These are phyloP conservation scores for Sporobolomyces pararoseus DNA, from an alignment of 768 basidiomycete species.

Conservation along the genomic window DNA sequence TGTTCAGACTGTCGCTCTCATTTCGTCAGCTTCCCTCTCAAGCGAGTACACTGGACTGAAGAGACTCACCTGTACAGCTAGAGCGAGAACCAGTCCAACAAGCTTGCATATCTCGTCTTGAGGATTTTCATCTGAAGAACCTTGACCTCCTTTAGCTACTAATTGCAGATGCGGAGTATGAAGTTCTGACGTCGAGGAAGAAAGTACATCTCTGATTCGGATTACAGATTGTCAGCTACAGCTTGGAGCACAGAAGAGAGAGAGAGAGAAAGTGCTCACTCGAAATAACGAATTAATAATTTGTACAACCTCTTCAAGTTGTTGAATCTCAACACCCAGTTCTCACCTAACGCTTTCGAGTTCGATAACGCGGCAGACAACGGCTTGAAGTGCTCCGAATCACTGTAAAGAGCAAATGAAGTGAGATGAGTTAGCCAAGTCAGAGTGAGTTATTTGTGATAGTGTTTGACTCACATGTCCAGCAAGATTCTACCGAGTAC, in stretches of 20 bases:
- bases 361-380: slow-evolving; percentile 53
- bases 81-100: slow-evolving; percentile 25
- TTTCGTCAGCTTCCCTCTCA: too few species aligned
- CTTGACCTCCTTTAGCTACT: slow-evolving; percentile 63
- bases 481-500: slow-evolving; percentile 68
- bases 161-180: slow-evolving; percentile 85
- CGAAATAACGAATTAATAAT: slow-evolving; percentile 72
- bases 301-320: slow-evolving; percentile 78
- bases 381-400: slow-evolving; percentile 71
- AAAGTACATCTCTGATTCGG: slow-evolving; percentile 55
- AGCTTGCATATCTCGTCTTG: slow-evolving; percentile 50
- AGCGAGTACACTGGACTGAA: too few species aligned
- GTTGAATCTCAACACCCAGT: slow-evolving; percentile 83
- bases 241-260: background rate
- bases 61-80: slow-evolving; percentile 34
- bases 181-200: slow-evolving; percentile 69
- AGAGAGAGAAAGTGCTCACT: slow-evolving; percentile 53
- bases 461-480: slow-evolving; percentile 17
- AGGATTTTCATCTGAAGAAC: slow-evolving; percentile 52
- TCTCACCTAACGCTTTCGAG: slow-evolving; percentile 63
- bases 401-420: too few species aligned
- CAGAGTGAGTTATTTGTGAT: too few species aligned
- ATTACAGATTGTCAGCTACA: too few species aligned
- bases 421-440: too few species aligned
- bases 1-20: slow-evolving; percentile 63